Percentiles rank a stretch among this genome's conserved stretches.
phyloP scores from a whole-genome alignment of 1,284 basidiomycete genomes.

The Naganishia cerealis region DNA sequence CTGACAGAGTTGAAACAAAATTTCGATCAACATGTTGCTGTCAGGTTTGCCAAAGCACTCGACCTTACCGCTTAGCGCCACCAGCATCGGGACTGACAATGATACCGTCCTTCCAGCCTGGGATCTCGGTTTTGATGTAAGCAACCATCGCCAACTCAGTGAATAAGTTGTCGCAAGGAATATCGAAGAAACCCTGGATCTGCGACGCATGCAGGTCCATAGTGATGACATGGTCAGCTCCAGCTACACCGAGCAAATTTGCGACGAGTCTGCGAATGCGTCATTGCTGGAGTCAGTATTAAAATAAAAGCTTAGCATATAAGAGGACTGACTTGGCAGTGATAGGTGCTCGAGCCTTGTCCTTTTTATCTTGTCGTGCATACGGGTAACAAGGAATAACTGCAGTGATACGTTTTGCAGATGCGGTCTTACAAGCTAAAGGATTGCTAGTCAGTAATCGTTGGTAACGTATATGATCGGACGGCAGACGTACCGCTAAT shows the following conservation, averaged over 20 bases:
- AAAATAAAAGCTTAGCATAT: neutral
- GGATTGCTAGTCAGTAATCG: conserved; percentile 45
- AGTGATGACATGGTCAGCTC: conserved; percentile 97
- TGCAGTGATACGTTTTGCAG: conserved; percentile 92
- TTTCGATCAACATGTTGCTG: neutral
- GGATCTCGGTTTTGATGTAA: conserved; percentile 85
- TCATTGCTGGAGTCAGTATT: neutral
- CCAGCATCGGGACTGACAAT: conserved; percentile 97
- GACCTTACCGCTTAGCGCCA: conserved; percentile 84
- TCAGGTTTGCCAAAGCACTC: neutral
- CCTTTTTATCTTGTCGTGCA: conserved; percentile 96
- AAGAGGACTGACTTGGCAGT: conserved; percentile 71
- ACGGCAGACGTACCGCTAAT: conserved; percentile 51
- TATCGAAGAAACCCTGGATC: conserved; percentile 99
- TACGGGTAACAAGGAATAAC: conserved; percentile 98
- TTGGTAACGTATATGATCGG: neutral
- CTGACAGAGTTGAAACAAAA: conserved; percentile 54
- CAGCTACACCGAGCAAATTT: conserved; percentile 94
- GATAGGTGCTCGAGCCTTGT: conserved; percentile 92
- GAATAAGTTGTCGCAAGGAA: conserved; percentile 95
- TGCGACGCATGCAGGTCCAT: conserved; percentile 98
- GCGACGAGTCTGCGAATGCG: conserved; percentile 65
- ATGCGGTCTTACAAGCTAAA: conserved; percentile 94
- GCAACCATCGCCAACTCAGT: conserved; percentile 82
- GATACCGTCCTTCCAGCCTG: conserved; percentile 83